Evolutionary conservation across 257 asterid species (phyloP).

Genomic region (Apocynum venetum): DNA sequence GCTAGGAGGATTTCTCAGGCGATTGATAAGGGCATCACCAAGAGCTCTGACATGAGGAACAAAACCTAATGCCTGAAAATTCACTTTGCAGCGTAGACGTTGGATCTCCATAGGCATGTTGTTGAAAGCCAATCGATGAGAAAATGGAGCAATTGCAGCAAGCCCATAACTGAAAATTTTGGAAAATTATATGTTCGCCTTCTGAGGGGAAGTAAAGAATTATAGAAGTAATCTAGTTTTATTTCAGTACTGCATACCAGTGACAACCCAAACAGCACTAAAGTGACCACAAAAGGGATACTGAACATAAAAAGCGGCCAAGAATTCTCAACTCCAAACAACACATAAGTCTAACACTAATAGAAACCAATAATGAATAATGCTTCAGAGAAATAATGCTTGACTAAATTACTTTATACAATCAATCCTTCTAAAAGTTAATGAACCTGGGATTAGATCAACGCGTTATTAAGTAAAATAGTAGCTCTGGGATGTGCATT

Average conservation of each 20-base stretch:
- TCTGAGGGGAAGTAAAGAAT: neutral
- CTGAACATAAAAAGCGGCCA: neutral
- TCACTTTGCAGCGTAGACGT: slow-evolving; percentile 91
- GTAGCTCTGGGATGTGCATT: neutral
- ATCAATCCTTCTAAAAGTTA: neutral
- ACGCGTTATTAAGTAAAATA: neutral
- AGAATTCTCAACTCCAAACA: neutral
- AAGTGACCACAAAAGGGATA: neutral
- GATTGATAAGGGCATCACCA: slow-evolving; percentile 80
- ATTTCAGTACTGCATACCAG: neutral
- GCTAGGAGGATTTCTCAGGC: slow-evolving; percentile 54
- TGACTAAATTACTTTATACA: neutral
- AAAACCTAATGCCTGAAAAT: slow-evolving; percentile 79
- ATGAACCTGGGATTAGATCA: neutral
- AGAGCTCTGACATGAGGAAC: slow-evolving; percentile 87
- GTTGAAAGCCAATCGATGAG: slow-evolving; percentile 90
- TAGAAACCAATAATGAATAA: neutral
- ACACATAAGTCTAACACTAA: neutral
- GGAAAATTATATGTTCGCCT: neutral
- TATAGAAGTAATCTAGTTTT: neutral
- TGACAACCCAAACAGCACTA: neutral
- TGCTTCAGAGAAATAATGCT: neutral
- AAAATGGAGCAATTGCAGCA: slow-evolving; percentile 93
- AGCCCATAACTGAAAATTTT: slow-evolving; percentile 69
- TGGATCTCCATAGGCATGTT: slow-evolving; percentile 92